These are phyloP conservation scores for Rubia peregrina DNA, from an alignment of 305 asterid genomes.

Conservation along the genomic window DNA sequence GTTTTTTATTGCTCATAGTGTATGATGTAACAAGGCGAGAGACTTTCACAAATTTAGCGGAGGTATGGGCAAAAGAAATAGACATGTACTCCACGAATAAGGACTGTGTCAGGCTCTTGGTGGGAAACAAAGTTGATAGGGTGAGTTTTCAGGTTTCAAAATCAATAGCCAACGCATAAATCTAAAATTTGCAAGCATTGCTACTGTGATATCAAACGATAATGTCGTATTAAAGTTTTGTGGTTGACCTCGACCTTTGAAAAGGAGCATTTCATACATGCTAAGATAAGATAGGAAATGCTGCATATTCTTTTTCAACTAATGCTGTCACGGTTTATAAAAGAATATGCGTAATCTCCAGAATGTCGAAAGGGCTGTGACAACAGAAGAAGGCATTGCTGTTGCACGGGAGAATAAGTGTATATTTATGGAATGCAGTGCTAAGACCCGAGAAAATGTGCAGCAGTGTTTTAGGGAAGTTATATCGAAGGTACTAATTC, in stretches of 20 bases:
- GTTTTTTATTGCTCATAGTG: conserved; percentile 26
- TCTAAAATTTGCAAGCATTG: no score
- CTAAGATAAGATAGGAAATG: neutral
- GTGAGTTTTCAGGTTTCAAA: conserved; percentile 32
- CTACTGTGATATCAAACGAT: no score
- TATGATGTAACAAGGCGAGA: conserved; percentile 88
- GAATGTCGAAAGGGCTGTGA: conserved; percentile 77
- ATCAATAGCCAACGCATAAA: neutral
- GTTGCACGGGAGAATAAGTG: conserved; percentile 62
- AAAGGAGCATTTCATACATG: neutral
- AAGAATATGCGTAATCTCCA: conserved; percentile 22
- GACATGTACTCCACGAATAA: conserved; percentile 65
- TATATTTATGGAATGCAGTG: conserved; percentile 75
- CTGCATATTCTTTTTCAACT: neutral
- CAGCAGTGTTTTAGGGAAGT: conserved; percentile 69
- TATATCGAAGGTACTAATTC: conserved; percentile 44
- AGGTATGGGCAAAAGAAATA: conserved; percentile 62
- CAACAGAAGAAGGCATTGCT: conserved; percentile 68
- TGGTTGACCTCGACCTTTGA: neutral
- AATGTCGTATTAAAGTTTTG: neutral
- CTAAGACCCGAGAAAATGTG: conserved; percentile 75
- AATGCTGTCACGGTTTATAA: neutral
- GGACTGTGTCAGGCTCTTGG: conserved; percentile 70
- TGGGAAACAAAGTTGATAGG: conserved; percentile 87
- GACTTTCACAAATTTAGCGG: conserved; percentile 58